Conservation (phyloP, 371 early-diverging fungal genomes). For the Rhizopus sp. region DNA sequence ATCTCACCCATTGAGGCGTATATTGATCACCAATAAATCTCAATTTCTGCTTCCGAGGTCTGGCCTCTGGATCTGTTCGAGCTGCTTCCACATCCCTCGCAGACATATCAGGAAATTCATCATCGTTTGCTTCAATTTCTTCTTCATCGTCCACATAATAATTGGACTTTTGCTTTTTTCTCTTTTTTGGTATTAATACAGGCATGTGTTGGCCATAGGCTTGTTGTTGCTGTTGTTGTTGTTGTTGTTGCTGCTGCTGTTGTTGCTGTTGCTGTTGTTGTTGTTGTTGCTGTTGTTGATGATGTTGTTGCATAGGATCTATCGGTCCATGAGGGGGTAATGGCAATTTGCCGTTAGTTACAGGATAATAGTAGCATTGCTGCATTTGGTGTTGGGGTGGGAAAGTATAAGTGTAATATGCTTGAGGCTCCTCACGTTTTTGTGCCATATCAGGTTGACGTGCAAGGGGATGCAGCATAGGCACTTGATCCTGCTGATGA, state of each 20-base stretch:
- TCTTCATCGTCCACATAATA: slow-evolving; percentile 27
- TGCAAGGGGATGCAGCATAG: slow-evolving; percentile 29
- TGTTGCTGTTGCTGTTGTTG: slow-evolving; percentile 12
- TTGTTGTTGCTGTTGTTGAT: slow-evolving; percentile 1
- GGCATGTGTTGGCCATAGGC: slow-evolving; percentile 1
- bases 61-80: slow-evolving; percentile 46
- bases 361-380: slow-evolving; percentile 19
- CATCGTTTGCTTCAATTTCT: slow-evolving; percentile 33
- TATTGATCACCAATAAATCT: slow-evolving; percentile 82
- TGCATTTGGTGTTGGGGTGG: slow-evolving; percentile 19
- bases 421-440: slow-evolving; percentile 24
- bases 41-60: slow-evolving; percentile 68
- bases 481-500: slow-evolving; percentile 13
- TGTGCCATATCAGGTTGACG: slow-evolving; percentile 23
- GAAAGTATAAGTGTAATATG: slow-evolving; percentile 22
- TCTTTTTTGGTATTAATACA: slow-evolving; percentile 20
- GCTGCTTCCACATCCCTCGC: slow-evolving; percentile 48
- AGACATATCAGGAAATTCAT: slow-evolving; percentile 50
- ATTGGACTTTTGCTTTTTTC: slow-evolving; percentile 28
- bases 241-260: slow-evolving; percentile 6
- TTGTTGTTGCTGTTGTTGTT: slow-evolving; percentile 9
- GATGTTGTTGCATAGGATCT: neutral
- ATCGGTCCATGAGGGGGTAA: slow-evolving; percentile 5
- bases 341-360: slow-evolving; percentile 18
- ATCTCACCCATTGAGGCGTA: slow-evolving; percentile 88